A percentile compares a stretch with the other conserved stretches of the same genome.
These are phyloP conservation scores for Melanogaster broomeanus DNA, from an alignment of 768 basidiomycete species.

Conservation along the genomic window DNA sequence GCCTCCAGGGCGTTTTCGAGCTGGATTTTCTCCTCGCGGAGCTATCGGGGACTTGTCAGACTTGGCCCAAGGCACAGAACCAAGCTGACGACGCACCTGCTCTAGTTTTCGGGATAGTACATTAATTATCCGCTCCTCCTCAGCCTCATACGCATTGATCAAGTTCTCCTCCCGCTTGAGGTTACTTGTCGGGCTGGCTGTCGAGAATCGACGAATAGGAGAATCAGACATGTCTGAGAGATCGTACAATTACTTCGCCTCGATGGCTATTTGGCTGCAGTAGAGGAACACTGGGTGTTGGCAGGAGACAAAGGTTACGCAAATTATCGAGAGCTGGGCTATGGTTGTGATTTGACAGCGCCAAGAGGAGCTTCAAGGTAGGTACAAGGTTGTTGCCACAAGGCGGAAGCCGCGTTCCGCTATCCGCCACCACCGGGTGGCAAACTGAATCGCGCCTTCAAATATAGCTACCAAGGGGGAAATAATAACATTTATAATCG, in stretches of 20 bases:
- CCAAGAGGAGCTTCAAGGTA: no score
- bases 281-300: not conserved
- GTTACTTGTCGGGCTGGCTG: slow-evolving; percentile 51
- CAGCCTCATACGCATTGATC: slow-evolving; percentile 88
- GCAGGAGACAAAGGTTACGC: not conserved
- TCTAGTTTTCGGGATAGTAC: slow-evolving; percentile 81
- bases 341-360: slow-evolving; percentile 1
- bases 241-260: not conserved
- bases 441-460: not conserved
- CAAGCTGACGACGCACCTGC: slow-evolving; percentile 48
- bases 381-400: slow-evolving; percentile 9
- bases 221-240: slow-evolving; percentile 35
- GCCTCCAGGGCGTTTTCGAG: slow-evolving; percentile 83
- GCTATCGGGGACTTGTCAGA: slow-evolving; percentile 40
- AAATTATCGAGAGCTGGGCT: not conserved
- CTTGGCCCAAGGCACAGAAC: not conserved
- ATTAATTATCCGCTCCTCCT: slow-evolving; percentile 88
- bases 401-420: not conserved
- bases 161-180: slow-evolving; percentile 64
- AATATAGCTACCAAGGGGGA: not conserved
- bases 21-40: slow-evolving; percentile 82
- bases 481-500: slow-evolving; percentile 1
- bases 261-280: not conserved
- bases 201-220: slow-evolving; percentile 59
- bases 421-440: not conserved